Conservation (phyloP, 768 basidiomycete genomes). For the Hericium coralloides region DNA sequence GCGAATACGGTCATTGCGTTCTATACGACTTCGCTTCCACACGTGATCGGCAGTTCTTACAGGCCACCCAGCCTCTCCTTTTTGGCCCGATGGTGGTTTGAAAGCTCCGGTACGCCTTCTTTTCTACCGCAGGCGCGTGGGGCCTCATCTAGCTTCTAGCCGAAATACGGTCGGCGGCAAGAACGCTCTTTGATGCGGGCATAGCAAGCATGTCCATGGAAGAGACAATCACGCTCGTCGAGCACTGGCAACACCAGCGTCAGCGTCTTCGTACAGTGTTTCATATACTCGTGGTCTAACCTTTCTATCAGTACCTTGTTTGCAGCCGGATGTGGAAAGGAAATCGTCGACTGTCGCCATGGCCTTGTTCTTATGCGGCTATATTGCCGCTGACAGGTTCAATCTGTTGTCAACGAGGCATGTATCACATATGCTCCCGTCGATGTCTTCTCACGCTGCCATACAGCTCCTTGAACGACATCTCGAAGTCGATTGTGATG, state of each 20-base stretch:
- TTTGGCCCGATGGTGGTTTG: constrained; percentile 71
- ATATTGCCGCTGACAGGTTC: constrained; percentile 74
- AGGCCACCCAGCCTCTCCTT: constrained; percentile 62
- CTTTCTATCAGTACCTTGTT: constrained; percentile 42
- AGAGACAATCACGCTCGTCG: constrained; percentile 48
- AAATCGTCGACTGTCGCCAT: constrained; percentile 52
- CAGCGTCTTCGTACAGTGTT: constrained; percentile 14
- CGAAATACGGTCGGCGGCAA: constrained; percentile 71
- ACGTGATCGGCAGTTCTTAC: constrained; percentile 50
- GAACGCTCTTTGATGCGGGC: constrained; percentile 69
- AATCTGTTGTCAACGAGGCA: constrained; percentile 67
- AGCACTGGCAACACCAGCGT: constrained; percentile 62
- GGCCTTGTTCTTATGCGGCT: constrained; percentile 75
- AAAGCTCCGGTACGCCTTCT: constrained; percentile 49
- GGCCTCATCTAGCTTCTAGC: constrained; percentile 26
- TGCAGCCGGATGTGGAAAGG: constrained; percentile 52
- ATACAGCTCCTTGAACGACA: constrained; percentile 66
- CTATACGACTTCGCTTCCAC: constrained; percentile 65
- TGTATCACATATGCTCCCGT: constrained; percentile 4
- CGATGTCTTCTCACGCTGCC: not conserved
- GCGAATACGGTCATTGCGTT: constrained; percentile 73
- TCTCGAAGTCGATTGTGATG: constrained; percentile 71
- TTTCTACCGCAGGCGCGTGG: constrained; percentile 2
- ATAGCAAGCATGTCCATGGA: constrained; percentile 60
- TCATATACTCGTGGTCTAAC: constrained; percentile 7